Evolutionary conservation across 768 basidiomycete species (phyloP).

Genomic region (Boletus huronensis): DNA sequence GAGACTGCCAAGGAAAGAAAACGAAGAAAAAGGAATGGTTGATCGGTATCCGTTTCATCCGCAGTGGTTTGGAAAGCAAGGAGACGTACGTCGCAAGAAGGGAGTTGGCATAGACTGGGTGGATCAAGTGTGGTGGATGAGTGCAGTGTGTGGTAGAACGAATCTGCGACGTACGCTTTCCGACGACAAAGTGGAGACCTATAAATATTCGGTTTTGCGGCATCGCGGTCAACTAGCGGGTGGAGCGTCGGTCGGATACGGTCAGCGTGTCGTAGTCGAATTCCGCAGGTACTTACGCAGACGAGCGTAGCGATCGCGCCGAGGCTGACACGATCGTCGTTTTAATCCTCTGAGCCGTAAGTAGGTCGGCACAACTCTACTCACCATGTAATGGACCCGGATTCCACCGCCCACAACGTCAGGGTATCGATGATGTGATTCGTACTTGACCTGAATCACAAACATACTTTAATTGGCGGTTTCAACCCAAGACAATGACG

Average conservation of each 20-base stretch:
- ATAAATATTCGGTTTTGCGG: conserved; percentile 23
- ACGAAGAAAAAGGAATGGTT: too few species aligned
- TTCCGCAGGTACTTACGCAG: conserved; percentile 12
- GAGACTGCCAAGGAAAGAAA: conserved; percentile 7
- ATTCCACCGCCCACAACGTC: conserved; percentile 21
- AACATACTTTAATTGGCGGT: too few species aligned
- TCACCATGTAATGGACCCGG: conserved; percentile 21
- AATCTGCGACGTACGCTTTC: conserved; percentile 14
- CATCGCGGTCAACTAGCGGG: conserved; percentile 18
- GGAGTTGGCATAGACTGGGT: conserved; percentile 25
- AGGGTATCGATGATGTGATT: conserved; percentile 22
- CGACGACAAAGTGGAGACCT: conserved; percentile 23
- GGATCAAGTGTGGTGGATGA: neutral
- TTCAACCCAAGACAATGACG: neutral
- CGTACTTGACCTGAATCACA: conserved; percentile 9
- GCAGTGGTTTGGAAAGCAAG: neutral
- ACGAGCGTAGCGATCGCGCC: conserved; percentile 15
- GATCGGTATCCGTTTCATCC: neutral
- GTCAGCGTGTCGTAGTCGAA: neutral
- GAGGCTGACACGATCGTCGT: conserved; percentile 1
- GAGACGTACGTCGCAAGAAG: conserved; percentile 23
- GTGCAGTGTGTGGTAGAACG: neutral
- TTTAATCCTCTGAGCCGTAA: neutral
- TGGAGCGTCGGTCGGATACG: neutral
- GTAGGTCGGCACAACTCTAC: neutral